phyloP scores from a whole-genome alignment of 257 asterid genomes.

The Lithospermum erythrorhizon region DNA sequence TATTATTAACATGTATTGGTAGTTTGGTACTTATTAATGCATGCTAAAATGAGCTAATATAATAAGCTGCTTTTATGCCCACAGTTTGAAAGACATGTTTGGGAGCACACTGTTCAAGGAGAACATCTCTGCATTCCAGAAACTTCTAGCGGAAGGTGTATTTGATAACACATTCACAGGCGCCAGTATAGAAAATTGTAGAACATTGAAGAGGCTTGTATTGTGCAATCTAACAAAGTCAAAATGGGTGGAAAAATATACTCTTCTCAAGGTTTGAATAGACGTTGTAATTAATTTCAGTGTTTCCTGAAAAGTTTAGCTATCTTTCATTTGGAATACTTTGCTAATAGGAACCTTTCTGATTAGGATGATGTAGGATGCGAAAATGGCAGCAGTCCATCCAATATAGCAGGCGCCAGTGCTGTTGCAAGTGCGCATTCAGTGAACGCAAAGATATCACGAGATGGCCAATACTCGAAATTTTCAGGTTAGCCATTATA shows the following conservation, averaged over 20 bases:
- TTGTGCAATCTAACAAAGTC: slow-evolving; percentile 47
- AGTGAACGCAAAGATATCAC: slow-evolving; percentile 30
- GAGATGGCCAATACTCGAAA: slow-evolving; percentile 34
- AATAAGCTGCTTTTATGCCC: slow-evolving; percentile 5
- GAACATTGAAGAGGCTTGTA: slow-evolving; percentile 38
- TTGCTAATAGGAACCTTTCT: slow-evolving; percentile 8
- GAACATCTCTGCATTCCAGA: slow-evolving; percentile 57
- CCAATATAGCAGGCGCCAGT: slow-evolving; percentile 28
- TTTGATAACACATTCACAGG: slow-evolving; percentile 47
- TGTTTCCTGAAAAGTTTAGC: not conserved
- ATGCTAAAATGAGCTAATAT: no score
- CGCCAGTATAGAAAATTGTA: slow-evolving; percentile 40
- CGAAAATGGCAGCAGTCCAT: slow-evolving; percentile 21
- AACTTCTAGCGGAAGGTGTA: slow-evolving; percentile 61
- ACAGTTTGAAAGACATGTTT: slow-evolving; percentile 59
- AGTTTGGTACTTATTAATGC: no score
- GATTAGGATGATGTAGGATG: slow-evolving; percentile 39
- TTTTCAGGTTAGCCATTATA: slow-evolving; percentile 32
- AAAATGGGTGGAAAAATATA: slow-evolving; percentile 59
- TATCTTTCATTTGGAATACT: not conserved
- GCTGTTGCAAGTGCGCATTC: slow-evolving; percentile 33
- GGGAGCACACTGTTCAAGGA: slow-evolving; percentile 50
- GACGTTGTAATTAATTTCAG: not conserved
- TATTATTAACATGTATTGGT: no score
- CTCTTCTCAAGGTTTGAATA: slow-evolving; percentile 37